Percentiles rank a stretch among this genome's conserved stretches.
phyloP scores from a whole-genome alignment of 768 basidiomycete species.

The Sistotremastrum suecicum region DNA sequence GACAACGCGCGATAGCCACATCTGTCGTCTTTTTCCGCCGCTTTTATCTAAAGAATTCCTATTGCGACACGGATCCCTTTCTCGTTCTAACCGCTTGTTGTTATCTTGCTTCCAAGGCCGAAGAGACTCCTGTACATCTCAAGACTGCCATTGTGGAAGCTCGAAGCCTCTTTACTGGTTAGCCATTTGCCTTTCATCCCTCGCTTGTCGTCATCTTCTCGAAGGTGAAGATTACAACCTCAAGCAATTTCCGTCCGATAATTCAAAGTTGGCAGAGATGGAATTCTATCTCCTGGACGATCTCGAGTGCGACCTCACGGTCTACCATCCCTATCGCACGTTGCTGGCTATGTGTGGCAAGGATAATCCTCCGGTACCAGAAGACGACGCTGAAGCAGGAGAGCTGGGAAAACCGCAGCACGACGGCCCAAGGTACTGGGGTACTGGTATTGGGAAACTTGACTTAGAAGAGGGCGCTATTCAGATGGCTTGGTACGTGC shows the following conservation, averaged over 20 bases:
- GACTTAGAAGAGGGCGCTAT: slow-evolving; percentile 63
- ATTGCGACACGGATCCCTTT: slow-evolving; percentile 93
- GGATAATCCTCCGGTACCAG: slow-evolving; percentile 29
- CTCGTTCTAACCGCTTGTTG: slow-evolving; percentile 86
- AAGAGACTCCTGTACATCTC: slow-evolving; percentile 91
- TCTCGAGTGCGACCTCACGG: slow-evolving; percentile 78
- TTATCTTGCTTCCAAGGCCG: slow-evolving; percentile 94
- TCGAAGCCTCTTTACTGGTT: slow-evolving; percentile 58
- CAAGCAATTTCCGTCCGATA: slow-evolving; percentile 75
- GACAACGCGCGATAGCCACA: slow-evolving; percentile 87
- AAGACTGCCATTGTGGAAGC: slow-evolving; percentile 84
- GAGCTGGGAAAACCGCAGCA: slow-evolving; percentile 36
- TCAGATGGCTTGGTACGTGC: slow-evolving; percentile 78
- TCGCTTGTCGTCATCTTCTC: not conserved
- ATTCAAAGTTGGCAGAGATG: slow-evolving; percentile 93
- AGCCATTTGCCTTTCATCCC: not conserved
- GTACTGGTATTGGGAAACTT: slow-evolving; percentile 64
- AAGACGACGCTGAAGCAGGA: slow-evolving; percentile 37
- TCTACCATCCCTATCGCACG: slow-evolving; percentile 93
- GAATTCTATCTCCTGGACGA: slow-evolving; percentile 97
- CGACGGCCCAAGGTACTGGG: slow-evolving; percentile 59
- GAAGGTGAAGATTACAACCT: slow-evolving; percentile 54
- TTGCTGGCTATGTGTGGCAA: slow-evolving; percentile 64
- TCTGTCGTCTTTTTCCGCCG: slow-evolving; percentile 90
- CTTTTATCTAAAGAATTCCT: slow-evolving; percentile 94